Evolutionary conservation across 2,329 filamentous ascomycete species (phyloP).

Genomic region (Rasamsonia emersonii): DNA sequence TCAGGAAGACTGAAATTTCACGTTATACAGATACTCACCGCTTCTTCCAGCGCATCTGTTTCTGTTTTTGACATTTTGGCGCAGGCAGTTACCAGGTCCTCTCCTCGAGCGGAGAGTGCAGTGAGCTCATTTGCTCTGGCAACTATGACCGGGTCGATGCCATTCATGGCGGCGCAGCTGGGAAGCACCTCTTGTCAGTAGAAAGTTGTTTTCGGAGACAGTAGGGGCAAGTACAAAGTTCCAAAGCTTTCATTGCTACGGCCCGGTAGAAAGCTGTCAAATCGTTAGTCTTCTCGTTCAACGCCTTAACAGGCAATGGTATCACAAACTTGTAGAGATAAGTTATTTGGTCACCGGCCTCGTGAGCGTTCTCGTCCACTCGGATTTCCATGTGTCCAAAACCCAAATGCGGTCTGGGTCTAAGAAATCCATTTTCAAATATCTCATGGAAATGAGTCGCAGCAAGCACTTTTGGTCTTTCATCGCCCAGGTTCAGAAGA

Average conservation of each 20-base stretch:
- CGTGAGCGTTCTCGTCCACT: slow-evolving; percentile 33
- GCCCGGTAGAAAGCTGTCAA: slow-evolving; percentile 48
- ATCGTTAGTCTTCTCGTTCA: slow-evolving; percentile 7
- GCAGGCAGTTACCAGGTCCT: slow-evolving; percentile 68
- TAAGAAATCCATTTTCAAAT: slow-evolving; percentile 45
- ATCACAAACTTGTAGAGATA: slow-evolving; percentile 57
- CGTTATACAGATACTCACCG: slow-evolving; percentile 41
- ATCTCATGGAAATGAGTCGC: slow-evolving; percentile 57
- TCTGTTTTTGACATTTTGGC: slow-evolving; percentile 58
- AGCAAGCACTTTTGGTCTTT: slow-evolving; percentile 51
- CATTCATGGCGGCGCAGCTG: slow-evolving; percentile 77
- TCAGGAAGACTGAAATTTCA: too few species aligned
- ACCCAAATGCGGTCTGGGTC: slow-evolving; percentile 35
- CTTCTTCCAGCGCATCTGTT: slow-evolving; percentile 55
- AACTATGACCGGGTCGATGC: slow-evolving; percentile 64
- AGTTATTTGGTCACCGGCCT: slow-evolving; percentile 46
- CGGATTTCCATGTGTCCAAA: slow-evolving; percentile 53
- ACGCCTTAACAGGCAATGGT: neutral
- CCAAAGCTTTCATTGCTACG: slow-evolving; percentile 76
- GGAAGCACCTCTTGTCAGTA: slow-evolving; percentile 1
- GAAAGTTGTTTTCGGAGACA: slow-evolving; percentile 3
- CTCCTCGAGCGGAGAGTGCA: slow-evolving; percentile 57
- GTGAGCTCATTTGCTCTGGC: slow-evolving; percentile 67
- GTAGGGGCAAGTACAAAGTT: slow-evolving; percentile 41
- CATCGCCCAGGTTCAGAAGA: slow-evolving; percentile 40